A percentile compares a stretch with the other conserved stretches of the same genome.
Conservation (phyloP, 2,329 filamentous ascomycete genomes). For the Cladosporium sp. region DNA sequence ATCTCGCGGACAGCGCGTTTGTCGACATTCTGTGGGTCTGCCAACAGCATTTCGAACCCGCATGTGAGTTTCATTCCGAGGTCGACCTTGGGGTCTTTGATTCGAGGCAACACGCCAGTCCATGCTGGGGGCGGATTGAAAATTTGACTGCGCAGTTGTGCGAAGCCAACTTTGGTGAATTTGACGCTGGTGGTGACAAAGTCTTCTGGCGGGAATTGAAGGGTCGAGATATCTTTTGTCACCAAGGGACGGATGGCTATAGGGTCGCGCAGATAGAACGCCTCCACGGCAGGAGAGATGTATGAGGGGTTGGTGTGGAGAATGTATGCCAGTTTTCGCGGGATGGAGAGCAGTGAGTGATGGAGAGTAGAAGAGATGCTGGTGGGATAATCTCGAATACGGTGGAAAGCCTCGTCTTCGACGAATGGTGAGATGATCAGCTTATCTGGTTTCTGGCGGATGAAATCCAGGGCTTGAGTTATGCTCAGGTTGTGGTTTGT, state of each 20-base stretch:
- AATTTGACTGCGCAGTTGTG: slow-evolving; percentile 81
- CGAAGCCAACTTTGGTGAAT: slow-evolving; percentile 86
- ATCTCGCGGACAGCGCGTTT: slow-evolving; percentile 69
- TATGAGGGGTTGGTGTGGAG: slow-evolving; percentile 69
- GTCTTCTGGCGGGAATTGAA: slow-evolving; percentile 70
- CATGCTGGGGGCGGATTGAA: slow-evolving; percentile 63
- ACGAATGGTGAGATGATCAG: slow-evolving; percentile 69
- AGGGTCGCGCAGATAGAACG: slow-evolving; percentile 87
- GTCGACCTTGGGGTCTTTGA: slow-evolving; percentile 46
- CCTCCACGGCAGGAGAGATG: slow-evolving; percentile 78
- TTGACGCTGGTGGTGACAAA: slow-evolving; percentile 72
- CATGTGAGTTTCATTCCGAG: slow-evolving; percentile 85
- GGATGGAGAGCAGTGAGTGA: slow-evolving; percentile 66
- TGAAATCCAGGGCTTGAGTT: slow-evolving; percentile 57
- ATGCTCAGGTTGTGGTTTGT: slow-evolving; percentile 52
- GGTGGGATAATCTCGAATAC: slow-evolving; percentile 74
- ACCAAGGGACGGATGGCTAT: slow-evolving; percentile 66
- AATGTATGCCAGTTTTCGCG: slow-evolving; percentile 74
- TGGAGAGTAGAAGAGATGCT: slow-evolving; percentile 75
- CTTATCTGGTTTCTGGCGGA: slow-evolving; percentile 52
- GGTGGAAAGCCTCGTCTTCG: slow-evolving; percentile 86
- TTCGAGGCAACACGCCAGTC: slow-evolving; percentile 39
- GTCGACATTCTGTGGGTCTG: slow-evolving; percentile 62
- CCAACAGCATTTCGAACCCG: slow-evolving; percentile 83
- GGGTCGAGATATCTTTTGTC: slow-evolving; percentile 46